These are phyloP conservation scores for Solanum arcanum DNA, from an alignment of 257 asterid species.

Conservation along the genomic window DNA sequence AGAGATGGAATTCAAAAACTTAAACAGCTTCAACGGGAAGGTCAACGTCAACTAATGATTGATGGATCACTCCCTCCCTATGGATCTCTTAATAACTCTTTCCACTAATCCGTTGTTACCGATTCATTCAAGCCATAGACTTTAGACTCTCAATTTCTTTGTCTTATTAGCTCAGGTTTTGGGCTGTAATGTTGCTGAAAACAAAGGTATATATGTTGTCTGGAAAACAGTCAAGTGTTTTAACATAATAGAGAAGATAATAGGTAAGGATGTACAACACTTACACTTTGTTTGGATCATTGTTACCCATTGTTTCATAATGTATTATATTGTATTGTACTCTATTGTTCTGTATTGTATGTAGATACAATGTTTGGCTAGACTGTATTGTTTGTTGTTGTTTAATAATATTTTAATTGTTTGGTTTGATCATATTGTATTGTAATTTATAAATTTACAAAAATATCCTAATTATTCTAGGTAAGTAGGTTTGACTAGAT, in stretches of 20 bases:
- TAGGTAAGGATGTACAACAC: not conserved
- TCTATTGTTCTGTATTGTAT: too few relatives aligned
- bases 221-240: not conserved
- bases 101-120: not conserved
- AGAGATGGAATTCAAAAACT: not conserved
- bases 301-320: too few relatives aligned
- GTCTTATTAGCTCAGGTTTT: not conserved
- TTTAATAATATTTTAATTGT: too few relatives aligned
- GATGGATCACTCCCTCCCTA: not conserved
- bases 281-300: too few relatives aligned
- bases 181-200: not conserved
- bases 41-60: not conserved
- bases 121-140: not conserved
- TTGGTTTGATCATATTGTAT: too few relatives aligned
- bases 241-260: not conserved
- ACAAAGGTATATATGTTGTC: not conserved
- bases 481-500: too few relatives aligned
- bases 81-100: too few relatives aligned
- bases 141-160: not conserved
- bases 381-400: too few relatives aligned
- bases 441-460: too few relatives aligned
- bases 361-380: too few relatives aligned
- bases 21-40: not conserved
- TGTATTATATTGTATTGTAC: too few relatives aligned
- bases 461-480: too few relatives aligned